phyloP scores from a whole-genome alignment of 2,329 filamentous ascomycete species.

The Aspergillus novofumigatus region DNA sequence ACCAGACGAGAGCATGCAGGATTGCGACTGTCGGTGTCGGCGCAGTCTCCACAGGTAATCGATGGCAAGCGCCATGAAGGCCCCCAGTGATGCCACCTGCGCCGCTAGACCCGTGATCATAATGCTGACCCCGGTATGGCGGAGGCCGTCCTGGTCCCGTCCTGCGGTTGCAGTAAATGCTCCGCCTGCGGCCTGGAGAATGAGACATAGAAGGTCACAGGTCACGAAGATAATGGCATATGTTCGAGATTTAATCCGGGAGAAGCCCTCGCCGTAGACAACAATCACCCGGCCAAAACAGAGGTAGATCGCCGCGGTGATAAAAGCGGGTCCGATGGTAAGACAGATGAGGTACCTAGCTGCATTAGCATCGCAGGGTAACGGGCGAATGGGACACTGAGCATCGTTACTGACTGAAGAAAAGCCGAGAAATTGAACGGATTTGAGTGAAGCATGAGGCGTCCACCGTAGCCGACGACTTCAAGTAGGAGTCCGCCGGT shows the following conservation, averaged over 20 bases:
- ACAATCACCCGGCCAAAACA: conserved; percentile 46
- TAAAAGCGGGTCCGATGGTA: conserved; percentile 62
- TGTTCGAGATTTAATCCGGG: conserved; percentile 28
- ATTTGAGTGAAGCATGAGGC: too few relatives aligned
- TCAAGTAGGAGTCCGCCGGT: too few relatives aligned
- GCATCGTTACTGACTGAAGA: too few relatives aligned
- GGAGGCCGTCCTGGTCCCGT: too few relatives aligned
- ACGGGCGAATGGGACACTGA: too few relatives aligned
- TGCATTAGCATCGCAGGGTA: too few relatives aligned
- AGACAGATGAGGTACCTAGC: conserved; percentile 57
- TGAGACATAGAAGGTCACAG: conserved; percentile 57
- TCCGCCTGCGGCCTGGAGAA: conserved; percentile 55
- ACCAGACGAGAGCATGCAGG: not conserved
- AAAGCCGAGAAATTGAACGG: too few relatives aligned
- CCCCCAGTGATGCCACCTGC: conserved; percentile 55
- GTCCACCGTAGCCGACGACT: too few relatives aligned
- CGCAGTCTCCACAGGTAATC: conserved; percentile 48
- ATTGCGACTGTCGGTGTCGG: not conserved
- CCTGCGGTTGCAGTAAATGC: too few relatives aligned
- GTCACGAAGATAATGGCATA: conserved; percentile 52
- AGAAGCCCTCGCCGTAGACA: conserved; percentile 29
- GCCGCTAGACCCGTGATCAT: conserved; percentile 62
- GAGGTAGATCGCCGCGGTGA: conserved; percentile 59
- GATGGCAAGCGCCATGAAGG: conserved; percentile 50
- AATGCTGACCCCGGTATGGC: conserved; percentile 52